Conservation (phyloP, 805 yeast genomes). For the Blastobotrys chiropterorum region DNA sequence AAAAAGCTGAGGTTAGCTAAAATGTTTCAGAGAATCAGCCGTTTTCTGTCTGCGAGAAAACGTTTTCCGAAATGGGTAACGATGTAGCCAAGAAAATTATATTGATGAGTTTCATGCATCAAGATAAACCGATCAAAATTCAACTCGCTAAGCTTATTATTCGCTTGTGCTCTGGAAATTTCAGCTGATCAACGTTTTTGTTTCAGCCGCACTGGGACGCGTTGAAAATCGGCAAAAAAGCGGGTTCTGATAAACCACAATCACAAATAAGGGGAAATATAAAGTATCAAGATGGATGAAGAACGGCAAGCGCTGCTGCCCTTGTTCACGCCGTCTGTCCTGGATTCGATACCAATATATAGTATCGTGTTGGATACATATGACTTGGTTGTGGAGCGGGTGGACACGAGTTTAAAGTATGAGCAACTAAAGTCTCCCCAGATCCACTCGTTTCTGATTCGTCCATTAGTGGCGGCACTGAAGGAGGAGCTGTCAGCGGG, state of each 20-base stretch:
- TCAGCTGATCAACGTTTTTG: too few relatives aligned
- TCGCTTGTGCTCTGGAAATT: too few relatives aligned
- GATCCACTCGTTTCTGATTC: constrained; percentile 40
- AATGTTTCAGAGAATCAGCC: too few relatives aligned
- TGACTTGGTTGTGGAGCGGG: constrained; percentile 37
- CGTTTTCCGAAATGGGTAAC: too few relatives aligned
- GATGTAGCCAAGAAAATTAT: too few relatives aligned
- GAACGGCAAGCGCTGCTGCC: constrained; percentile 17
- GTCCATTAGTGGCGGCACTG: constrained; percentile 40
- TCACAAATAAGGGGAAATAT: neutral
- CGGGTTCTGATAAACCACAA: neutral
- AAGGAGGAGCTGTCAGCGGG: constrained; percentile 25
- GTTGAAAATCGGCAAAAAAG: neutral
- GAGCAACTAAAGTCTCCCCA: constrained; percentile 50
- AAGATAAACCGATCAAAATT: too few relatives aligned
- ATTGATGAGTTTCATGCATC: too few relatives aligned
- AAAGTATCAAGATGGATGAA: constrained; percentile 1
- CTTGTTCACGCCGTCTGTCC: constrained; percentile 19
- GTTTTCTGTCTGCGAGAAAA: too few relatives aligned
- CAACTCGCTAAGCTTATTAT: too few relatives aligned
- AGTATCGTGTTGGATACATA: constrained; percentile 33
- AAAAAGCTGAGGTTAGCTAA: too few relatives aligned
- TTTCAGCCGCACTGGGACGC: too few relatives aligned
- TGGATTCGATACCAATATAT: constrained; percentile 33
- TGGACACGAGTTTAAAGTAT: constrained; percentile 41